Evolutionary conservation across 2,329 filamentous ascomycete genomes (phyloP).

Genomic region (Aaosphaeria arxii): DNA sequence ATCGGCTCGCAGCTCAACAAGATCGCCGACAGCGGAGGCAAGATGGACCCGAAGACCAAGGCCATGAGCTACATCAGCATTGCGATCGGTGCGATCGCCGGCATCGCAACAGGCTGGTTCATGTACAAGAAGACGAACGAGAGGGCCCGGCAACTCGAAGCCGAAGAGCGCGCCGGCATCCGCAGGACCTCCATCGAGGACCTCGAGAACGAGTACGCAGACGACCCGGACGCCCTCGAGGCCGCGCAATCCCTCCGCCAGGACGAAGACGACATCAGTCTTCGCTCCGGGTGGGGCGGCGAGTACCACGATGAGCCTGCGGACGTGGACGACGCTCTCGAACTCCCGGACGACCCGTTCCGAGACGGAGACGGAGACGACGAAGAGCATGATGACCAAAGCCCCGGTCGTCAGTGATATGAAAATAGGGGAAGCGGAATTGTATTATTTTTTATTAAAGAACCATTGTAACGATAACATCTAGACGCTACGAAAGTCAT

Average conservation of each 20-base stretch:
- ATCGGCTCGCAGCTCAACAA: conserved; percentile 80
- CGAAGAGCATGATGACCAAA: conserved; percentile 3
- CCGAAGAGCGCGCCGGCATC: conserved; percentile 41
- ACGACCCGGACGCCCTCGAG: conserved; percentile 44
- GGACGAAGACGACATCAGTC: conserved; percentile 51
- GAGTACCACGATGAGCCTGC: conserved; percentile 43
- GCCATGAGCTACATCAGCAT: conserved; percentile 83
- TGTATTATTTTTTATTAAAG: too few species aligned
- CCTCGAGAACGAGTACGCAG: conserved; percentile 40
- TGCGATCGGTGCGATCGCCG: conserved; percentile 66
- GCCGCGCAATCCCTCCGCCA: conserved; percentile 42
- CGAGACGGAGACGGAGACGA: conserved; percentile 38
- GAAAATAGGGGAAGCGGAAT: too few species aligned
- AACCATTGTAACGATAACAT: too few species aligned
- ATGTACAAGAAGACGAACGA: conserved; percentile 68
- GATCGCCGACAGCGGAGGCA: conserved; percentile 77
- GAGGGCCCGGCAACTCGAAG: conserved; percentile 49
- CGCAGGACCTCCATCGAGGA: conserved; percentile 29
- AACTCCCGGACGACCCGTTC: conserved; percentile 43
- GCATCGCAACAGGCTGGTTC: conserved; percentile 73
- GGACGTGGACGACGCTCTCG: conserved; percentile 39
- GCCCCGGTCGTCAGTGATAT: too few species aligned
- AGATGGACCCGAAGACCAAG: conserved; percentile 77
- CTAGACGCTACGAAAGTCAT: too few species aligned
- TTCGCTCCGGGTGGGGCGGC: conserved; percentile 48